These are phyloP conservation scores for Raphanus raphanistrum DNA, from an alignment of 345 rosid species.

Conservation along the genomic window DNA sequence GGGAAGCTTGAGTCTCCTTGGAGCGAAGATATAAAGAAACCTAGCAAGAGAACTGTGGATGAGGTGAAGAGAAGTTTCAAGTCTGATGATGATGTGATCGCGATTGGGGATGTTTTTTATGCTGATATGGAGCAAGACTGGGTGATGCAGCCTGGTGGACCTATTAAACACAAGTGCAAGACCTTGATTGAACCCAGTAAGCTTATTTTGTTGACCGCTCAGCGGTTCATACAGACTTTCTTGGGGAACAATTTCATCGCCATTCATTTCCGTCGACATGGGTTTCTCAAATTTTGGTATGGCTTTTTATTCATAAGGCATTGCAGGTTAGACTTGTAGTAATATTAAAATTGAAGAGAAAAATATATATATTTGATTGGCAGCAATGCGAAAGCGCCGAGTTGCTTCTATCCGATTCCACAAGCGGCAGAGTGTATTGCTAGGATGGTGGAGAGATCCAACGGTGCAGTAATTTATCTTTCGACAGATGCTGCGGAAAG, in stretches of 20 bases:
- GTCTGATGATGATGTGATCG: conserved; percentile 69
- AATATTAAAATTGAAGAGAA: not conserved
- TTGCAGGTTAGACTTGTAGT: not conserved
- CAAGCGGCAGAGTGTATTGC: conserved; percentile 38
- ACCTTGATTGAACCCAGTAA: conserved; percentile 81
- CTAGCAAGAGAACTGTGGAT: conserved; percentile 54
- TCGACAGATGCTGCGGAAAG: conserved; percentile 95
- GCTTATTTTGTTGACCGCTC: conserved; percentile 75
- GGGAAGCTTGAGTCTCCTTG: conserved; percentile 78
- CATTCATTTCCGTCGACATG: conserved; percentile 89
- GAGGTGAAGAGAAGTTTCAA: conserved; percentile 61
- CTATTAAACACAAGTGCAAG: conserved; percentile 83
- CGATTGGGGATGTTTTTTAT: conserved; percentile 83
- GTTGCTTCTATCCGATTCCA: conserved; percentile 33
- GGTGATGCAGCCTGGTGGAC: conserved; percentile 98
- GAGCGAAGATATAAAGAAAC: conserved; percentile 77
- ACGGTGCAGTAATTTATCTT: conserved; percentile 69
- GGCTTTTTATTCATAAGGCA: conserved; percentile 3
- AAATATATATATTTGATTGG: not conserved
- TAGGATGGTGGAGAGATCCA: conserved; percentile 65
- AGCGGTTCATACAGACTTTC: conserved; percentile 38
- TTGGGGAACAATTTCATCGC: conserved; percentile 49
- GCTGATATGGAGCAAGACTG: conserved; percentile 73
- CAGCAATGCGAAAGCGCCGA: conserved; percentile 29
- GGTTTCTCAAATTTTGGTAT: conserved; percentile 93